Evolutionary conservation across 164 flowering plant genomes (phyloP).

Genomic region (Stephania japonica): DNA sequence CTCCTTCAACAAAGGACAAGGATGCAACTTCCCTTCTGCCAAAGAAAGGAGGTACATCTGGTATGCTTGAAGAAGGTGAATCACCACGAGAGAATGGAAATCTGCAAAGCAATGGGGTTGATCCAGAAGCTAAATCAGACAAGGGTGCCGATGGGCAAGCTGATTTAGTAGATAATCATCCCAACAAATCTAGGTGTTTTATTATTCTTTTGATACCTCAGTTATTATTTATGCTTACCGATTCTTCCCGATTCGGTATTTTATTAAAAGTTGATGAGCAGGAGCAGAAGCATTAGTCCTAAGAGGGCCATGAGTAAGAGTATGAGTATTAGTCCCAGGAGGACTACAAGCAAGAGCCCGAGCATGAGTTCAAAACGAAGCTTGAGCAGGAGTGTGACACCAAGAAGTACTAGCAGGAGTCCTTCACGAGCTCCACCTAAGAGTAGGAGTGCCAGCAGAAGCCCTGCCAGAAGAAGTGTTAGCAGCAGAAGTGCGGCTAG

Average conservation of each 20-base stretch:
- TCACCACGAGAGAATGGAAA: slow-evolving; percentile 68
- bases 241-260: slow-evolving; percentile 38
- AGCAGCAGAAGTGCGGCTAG: slow-evolving; percentile 46
- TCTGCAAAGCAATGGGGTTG: slow-evolving; percentile 52
- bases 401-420: slow-evolving; percentile 33
- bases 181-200: slow-evolving; percentile 79
- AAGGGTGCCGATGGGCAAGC: slow-evolving; percentile 56
- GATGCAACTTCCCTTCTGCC: slow-evolving; percentile 25
- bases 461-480: slow-evolving; percentile 41
- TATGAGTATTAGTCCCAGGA: slow-evolving; percentile 76
- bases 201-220: slow-evolving; percentile 30
- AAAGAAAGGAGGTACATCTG: slow-evolving; percentile 31
- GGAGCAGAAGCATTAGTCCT: slow-evolving; percentile 84
- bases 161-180: slow-evolving; percentile 67
- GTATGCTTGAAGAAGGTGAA: slow-evolving; percentile 33
- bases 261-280: slow-evolving; percentile 53
- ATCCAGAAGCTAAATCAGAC: slow-evolving; percentile 38
- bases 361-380: slow-evolving; percentile 36
- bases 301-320: slow-evolving; percentile 64
- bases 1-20: slow-evolving; percentile 30
- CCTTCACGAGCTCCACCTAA: slow-evolving; percentile 25
- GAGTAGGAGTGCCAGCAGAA: slow-evolving; percentile 42
- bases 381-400: slow-evolving; percentile 43
- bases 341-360: slow-evolving; percentile 59
- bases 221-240: slow-evolving; percentile 37